A percentile compares a stretch with the other conserved stretches of the same genome.
Evolutionary conservation across 1,284 basidiomycete species (phyloP).

Genomic region (Golubevia pallescens): DNA sequence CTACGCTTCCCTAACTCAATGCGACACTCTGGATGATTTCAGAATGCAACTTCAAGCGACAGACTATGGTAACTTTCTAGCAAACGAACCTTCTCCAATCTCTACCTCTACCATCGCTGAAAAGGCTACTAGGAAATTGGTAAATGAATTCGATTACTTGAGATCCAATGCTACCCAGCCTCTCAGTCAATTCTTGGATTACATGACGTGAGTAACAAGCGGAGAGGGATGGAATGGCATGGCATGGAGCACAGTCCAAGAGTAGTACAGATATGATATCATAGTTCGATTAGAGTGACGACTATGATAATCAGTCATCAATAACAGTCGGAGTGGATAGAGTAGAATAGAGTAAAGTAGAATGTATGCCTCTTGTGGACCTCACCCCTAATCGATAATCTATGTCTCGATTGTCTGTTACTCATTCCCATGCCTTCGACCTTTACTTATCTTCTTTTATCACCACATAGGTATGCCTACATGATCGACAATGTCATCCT

Average conservation of each 20-base stretch:
- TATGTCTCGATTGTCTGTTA: too few relatives aligned
- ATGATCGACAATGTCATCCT: constrained; percentile 99
- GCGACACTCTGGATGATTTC: constrained; percentile 61
- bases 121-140: constrained; percentile 90
- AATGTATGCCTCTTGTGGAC: too few relatives aligned
- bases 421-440: neutral
- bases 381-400: too few relatives aligned
- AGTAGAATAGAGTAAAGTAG: too few relatives aligned
- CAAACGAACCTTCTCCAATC: constrained; percentile 93
- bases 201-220: constrained; percentile 89
- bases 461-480: constrained; percentile 92
- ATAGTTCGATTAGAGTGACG: too few relatives aligned
- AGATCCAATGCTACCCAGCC: constrained; percentile 89
- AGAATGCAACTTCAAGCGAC: constrained; percentile 70
- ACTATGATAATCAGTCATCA: too few relatives aligned
- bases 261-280: too few relatives aligned
- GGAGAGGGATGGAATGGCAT: too few relatives aligned
- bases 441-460: constrained; percentile 5
- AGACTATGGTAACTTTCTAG: constrained; percentile 97
- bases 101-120: constrained; percentile 94
- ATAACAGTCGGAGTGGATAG: too few relatives aligned
- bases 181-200: constrained; percentile 91
- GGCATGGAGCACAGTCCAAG: too few relatives aligned
- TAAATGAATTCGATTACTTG: constrained; percentile 96
- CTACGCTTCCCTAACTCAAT: constrained; percentile 56